Percentiles rank a stretch among this genome's conserved stretches.
phyloP scores from a whole-genome alignment of 169 alveolate species.

The Cryptosporidium viatorum region DNA sequence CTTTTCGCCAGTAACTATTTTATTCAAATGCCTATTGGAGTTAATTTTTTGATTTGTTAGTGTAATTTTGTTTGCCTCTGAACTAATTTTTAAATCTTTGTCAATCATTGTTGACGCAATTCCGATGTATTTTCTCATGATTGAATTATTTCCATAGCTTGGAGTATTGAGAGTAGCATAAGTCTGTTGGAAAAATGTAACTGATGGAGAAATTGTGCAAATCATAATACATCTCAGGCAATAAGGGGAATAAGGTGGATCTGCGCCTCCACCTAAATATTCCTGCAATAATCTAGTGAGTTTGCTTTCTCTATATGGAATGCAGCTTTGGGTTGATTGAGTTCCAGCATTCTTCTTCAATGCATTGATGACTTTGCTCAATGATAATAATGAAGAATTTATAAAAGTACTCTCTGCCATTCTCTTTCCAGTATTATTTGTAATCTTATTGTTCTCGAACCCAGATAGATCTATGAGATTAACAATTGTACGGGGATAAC shows the following conservation, averaged over 20 bases:
- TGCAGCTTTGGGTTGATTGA: constrained; percentile 49
- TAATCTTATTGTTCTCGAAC: constrained; percentile 57
- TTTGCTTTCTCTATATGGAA: constrained; percentile 76
- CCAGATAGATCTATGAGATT: constrained; percentile 76
- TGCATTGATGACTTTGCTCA: constrained; percentile 74
- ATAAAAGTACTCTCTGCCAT: constrained; percentile 75
- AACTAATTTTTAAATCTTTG: neutral
- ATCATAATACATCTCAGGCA: constrained; percentile 72
- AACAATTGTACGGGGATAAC: constrained; percentile 68
- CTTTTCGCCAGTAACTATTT: neutral
- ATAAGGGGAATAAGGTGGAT: constrained; percentile 73
- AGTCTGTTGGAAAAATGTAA: constrained; percentile 72
- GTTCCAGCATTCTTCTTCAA: constrained; percentile 71
- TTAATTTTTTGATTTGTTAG: neutral
- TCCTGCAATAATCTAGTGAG: constrained; percentile 72
- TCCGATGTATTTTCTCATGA: constrained; percentile 49
- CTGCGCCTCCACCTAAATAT: constrained; percentile 75
- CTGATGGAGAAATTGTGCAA: constrained; percentile 74
- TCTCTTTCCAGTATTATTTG: constrained; percentile 70
- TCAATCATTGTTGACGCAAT: neutral
- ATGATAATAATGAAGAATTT: constrained; percentile 64
- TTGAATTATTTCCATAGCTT: constrained; percentile 29
- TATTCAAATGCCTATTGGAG: neutral
- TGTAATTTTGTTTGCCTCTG: neutral
- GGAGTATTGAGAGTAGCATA: constrained; percentile 75